These are phyloP conservation scores for Chloris gayana DNA, from an alignment of 176 grass and related monocot species.

Conservation along the genomic window DNA sequence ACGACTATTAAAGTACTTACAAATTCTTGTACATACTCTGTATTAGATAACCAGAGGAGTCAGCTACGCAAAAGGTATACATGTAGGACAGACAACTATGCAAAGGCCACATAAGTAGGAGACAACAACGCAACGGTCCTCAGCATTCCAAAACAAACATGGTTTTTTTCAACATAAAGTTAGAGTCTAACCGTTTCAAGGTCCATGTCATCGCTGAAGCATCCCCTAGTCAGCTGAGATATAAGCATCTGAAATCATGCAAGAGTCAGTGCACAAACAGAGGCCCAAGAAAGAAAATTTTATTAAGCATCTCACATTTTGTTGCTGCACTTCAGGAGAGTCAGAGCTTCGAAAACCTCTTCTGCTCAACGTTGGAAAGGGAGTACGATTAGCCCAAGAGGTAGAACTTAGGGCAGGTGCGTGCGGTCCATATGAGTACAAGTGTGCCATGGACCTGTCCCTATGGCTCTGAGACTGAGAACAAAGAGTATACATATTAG, in stretches of 20 bases:
- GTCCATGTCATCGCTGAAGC: constrained; percentile 68
- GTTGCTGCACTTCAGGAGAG: constrained; percentile 48
- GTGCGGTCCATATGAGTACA: constrained; percentile 49
- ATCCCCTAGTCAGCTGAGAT: constrained; percentile 57
- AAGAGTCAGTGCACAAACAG: constrained; percentile 36
- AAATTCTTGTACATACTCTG: neutral
- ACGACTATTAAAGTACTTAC: constrained; percentile 5
- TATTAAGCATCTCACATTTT: constrained; percentile 54
- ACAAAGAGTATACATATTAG: constrained; percentile 27
- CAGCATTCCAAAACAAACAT: constrained; percentile 19
- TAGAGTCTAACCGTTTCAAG: constrained; percentile 51
- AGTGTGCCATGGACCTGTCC: constrained; percentile 61
- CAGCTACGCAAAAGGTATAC: neutral
- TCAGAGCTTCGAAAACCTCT: constrained; percentile 45
- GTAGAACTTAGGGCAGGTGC: constrained; percentile 42
- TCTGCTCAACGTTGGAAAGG: constrained; percentile 42
- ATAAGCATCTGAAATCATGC: constrained; percentile 46
- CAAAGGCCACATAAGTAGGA: constrained; percentile 15
- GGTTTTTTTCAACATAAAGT: constrained; percentile 13
- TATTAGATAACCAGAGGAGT: constrained; percentile 20
- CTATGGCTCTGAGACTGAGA: constrained; percentile 55
- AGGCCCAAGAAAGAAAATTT: constrained; percentile 18
- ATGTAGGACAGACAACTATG: constrained; percentile 17
- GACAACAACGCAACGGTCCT: neutral
- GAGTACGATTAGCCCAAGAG: constrained; percentile 28